Evolutionary conservation across 352 stramenopile species (phyloP).

Genomic region (Phytophthora multivora): DNA sequence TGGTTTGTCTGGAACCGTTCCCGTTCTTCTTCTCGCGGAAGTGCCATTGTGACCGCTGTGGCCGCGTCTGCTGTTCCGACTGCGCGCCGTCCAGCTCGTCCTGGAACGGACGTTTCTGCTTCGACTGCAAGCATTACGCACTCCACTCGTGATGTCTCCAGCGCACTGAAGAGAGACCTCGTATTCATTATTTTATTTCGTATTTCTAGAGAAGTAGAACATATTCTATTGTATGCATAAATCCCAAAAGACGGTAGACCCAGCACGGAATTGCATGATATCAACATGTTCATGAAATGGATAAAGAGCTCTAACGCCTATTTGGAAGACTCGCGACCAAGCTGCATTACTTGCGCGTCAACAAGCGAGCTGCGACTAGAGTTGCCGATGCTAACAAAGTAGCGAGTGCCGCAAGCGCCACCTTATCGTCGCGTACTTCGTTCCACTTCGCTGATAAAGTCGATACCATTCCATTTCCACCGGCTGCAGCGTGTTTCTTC

Average conservation of each 20-base stretch:
- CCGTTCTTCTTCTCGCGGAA: conserved; percentile 77
- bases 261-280: not conserved
- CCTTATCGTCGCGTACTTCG: conserved; percentile 50
- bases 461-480: conserved; percentile 14
- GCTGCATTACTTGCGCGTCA: conserved; percentile 38
- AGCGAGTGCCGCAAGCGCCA: conserved; percentile 50
- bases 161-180: not conserved
- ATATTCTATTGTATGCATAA: conserved; percentile 17
- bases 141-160: conserved; percentile 38
- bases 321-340: not conserved
- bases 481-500: conserved; percentile 11
- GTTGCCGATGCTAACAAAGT: conserved; percentile 58
- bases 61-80: conserved; percentile 78
- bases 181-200: conserved; percentile 26
- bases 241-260: not conserved
- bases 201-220: conserved; percentile 16
- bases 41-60: conserved; percentile 74
- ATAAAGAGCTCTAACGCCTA: conserved; percentile 7
- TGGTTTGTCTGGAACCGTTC: conserved; percentile 77
- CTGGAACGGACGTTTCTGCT: conserved; percentile 78
- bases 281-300: not conserved
- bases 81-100: conserved; percentile 69
- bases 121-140: conserved; percentile 80
- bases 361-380: conserved; percentile 53
- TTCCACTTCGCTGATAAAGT: conserved; percentile 30